Evolutionary conservation across 306 rosid genomes (phyloP).

Genomic region (Prunus campanulata): DNA sequence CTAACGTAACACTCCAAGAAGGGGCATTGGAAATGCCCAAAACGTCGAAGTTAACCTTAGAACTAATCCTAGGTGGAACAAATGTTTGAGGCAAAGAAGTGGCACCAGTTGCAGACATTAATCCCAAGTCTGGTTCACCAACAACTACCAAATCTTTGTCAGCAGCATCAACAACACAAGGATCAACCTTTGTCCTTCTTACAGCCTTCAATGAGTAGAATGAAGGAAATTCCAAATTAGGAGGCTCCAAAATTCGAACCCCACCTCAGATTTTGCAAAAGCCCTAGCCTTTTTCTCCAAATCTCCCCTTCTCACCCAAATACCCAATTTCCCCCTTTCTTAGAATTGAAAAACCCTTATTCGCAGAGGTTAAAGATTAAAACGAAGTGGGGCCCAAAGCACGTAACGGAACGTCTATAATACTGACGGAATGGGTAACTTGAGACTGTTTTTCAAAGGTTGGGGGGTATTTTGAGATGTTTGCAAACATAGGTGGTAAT

Average conservation of each 20-base stretch:
- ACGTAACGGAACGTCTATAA: no score
- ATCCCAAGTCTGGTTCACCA: constrained; percentile 36
- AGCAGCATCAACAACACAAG: constrained; percentile 44
- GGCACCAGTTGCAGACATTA: constrained; percentile 47
- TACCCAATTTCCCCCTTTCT: no score
- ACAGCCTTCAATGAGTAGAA: constrained; percentile 70
- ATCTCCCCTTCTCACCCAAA: no score
- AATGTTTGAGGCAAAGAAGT: constrained; percentile 36
- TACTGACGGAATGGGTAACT: no score
- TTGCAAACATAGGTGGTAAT: no score
- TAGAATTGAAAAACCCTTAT: no score
- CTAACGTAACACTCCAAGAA: constrained; percentile 68
- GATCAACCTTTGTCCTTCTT: constrained; percentile 63
- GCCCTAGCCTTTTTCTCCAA: no score
- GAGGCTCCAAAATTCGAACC: constrained; percentile 38
- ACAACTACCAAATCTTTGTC: constrained; percentile 38
- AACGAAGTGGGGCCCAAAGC: no score
- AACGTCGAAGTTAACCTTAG: constrained; percentile 58
- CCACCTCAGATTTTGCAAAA: no score
- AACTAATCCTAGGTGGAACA: constrained; percentile 37
- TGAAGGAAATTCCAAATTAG: constrained; percentile 64
- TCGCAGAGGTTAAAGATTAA: no score
- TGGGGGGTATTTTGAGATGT: no score
- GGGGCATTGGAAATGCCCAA: constrained; percentile 80
- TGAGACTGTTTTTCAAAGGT: no score